phyloP scores from a whole-genome alignment of 176 grass and related monocot genomes.

The Bonia amplexicaulis region DNA sequence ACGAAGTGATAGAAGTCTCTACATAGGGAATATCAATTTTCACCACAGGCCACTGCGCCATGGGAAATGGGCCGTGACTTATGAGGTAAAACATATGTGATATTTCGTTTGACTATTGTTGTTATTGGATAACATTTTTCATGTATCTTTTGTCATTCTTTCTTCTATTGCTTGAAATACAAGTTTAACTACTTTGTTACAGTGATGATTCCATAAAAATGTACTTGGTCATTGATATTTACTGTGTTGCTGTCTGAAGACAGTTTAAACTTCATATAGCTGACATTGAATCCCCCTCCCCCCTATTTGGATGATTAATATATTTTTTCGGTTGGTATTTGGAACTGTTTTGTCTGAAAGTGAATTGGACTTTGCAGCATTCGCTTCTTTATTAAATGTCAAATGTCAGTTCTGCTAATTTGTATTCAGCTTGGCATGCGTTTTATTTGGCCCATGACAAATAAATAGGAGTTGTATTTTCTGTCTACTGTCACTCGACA shows the following conservation, averaged over 20 bases:
- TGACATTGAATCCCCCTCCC: neutral
- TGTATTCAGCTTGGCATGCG: neutral
- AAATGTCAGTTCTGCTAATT: neutral
- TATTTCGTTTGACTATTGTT: neutral
- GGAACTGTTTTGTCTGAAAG: neutral
- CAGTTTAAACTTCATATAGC: neutral
- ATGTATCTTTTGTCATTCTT: neutral
- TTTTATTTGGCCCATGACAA: neutral
- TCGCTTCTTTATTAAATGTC: neutral
- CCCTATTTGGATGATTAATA: neutral
- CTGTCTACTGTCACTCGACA: neutral
- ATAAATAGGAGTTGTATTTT: neutral
- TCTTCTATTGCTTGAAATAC: neutral
- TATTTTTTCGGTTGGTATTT: neutral
- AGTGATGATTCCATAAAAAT: no score
- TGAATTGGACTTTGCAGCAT: neutral
- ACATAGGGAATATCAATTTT: slow-evolving; percentile 79
- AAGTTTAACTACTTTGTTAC: neutral
- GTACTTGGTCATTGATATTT: neutral
- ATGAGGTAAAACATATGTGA: slow-evolving; percentile 54
- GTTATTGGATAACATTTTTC: slow-evolving; percentile 17
- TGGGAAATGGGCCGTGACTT: slow-evolving; percentile 84
- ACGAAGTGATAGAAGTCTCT: slow-evolving; percentile 61
- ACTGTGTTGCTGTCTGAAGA: neutral
- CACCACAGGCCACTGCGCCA: slow-evolving; percentile 62